phyloP scores from a whole-genome alignment of 805 yeast species.

The Myxozyma vanderwaltii region DNA sequence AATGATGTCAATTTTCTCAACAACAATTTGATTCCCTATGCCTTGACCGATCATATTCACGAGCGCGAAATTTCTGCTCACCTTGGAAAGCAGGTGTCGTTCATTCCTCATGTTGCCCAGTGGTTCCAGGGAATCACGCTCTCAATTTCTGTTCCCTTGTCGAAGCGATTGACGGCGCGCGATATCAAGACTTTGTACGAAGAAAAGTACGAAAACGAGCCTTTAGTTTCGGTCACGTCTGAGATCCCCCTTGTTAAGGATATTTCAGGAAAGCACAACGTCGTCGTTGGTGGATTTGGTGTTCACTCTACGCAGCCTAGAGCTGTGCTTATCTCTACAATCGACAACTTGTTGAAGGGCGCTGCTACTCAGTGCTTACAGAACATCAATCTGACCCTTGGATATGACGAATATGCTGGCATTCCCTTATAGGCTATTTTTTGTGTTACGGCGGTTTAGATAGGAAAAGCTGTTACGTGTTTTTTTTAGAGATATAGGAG shows the following conservation, averaged over 20 bases:
- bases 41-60: constrained; percentile 95
- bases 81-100: constrained; percentile 77
- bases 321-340: constrained; percentile 91
- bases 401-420: constrained; percentile 93
- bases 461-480: neutral
- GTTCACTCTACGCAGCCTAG: constrained; percentile 86
- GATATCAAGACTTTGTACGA: constrained; percentile 84
- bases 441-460: neutral
- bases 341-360: constrained; percentile 94
- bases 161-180: constrained; percentile 65
- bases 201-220: constrained; percentile 85
- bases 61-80: constrained; percentile 88
- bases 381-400: constrained; percentile 86
- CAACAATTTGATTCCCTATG: constrained; percentile 90
- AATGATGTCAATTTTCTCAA: constrained; percentile 75
- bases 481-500: neutral
- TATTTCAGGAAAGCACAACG: constrained; percentile 92
- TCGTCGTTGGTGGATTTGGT: constrained; percentile 90
- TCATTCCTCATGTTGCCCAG: constrained; percentile 91
- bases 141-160: constrained; percentile 85
- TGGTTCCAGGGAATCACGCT: constrained; percentile 99
- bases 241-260: constrained; percentile 93
- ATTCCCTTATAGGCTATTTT: constrained; percentile 57
- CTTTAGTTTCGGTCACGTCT: constrained; percentile 79
- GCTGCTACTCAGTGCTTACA: constrained; percentile 99